Conservation (phyloP, 345 rosid species). For the Hibiscus mutabilis region DNA sequence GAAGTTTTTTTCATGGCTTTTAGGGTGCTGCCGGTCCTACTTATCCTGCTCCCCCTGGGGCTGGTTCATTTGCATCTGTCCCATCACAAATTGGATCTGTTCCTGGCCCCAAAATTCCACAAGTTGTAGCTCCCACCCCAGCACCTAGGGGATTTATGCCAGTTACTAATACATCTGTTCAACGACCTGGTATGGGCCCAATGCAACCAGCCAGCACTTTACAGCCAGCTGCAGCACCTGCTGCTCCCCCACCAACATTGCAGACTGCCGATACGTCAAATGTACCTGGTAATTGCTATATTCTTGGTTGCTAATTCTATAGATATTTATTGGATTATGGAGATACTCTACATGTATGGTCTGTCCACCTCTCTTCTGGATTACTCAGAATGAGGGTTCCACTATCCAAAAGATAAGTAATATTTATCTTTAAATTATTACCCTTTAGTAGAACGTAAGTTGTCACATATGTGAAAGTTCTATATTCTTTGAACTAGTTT, state of each 20-base stretch:
- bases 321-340: constrained; percentile 8
- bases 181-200: constrained; percentile 57
- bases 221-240: constrained; percentile 52
- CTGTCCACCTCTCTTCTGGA: not conserved
- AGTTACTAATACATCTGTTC: constrained; percentile 45
- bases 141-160: constrained; percentile 58
- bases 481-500: not conserved
- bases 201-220: constrained; percentile 62
- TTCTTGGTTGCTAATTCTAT: not conserved
- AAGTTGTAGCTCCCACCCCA: constrained; percentile 46
- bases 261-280: constrained; percentile 84
- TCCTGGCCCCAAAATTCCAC: constrained; percentile 50
- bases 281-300: constrained; percentile 60
- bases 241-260: constrained; percentile 82
- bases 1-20: constrained; percentile 19
- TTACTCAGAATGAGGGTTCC: not conserved
- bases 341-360: not conserved
- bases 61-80: constrained; percentile 47
- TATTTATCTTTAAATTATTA: not conserved
- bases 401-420: not conserved
- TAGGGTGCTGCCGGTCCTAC: constrained; percentile 55
- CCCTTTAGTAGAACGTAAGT: not conserved
- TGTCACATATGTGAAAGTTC: not conserved
- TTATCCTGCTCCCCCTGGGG: constrained; percentile 48
- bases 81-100: constrained; percentile 45